A percentile compares a stretch with the other conserved stretches of the same genome.
phyloP scores from a whole-genome alignment of 257 asterid species.

The Ballota nigra region DNA sequence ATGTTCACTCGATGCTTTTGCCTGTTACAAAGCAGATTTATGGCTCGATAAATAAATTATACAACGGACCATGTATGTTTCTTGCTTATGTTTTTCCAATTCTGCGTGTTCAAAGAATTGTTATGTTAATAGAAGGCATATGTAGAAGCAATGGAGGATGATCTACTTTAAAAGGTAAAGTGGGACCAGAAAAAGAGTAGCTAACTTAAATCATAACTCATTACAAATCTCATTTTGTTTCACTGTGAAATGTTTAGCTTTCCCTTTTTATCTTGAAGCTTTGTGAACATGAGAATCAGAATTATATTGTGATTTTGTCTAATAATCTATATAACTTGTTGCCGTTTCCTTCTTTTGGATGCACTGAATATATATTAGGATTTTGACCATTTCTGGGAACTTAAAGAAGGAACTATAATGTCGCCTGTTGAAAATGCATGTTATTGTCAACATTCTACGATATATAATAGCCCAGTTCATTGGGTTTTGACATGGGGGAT shows the following conservation, averaged over 20 bases:
- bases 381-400: background rate
- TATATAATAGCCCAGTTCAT: slow-evolving; percentile 24
- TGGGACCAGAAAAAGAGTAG: background rate
- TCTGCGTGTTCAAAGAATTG: background rate
- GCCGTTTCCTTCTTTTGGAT: background rate
- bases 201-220: background rate
- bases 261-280: background rate
- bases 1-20: background rate
- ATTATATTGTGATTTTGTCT: background rate
- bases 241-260: background rate
- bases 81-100: background rate
- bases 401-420: background rate
- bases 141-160: background rate
- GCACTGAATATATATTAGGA: background rate
- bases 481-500: slow-evolving; percentile 44
- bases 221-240: background rate
- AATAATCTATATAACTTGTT: background rate
- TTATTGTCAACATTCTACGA: background rate
- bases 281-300: background rate
- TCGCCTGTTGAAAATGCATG: background rate
- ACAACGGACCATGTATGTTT: background rate
- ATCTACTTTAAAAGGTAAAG: background rate
- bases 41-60: background rate
- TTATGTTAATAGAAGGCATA: background rate
- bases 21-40: background rate